Conservation (phyloP, 2,329 filamentous ascomycete genomes). For the Sporothrix curviconia region DNA sequence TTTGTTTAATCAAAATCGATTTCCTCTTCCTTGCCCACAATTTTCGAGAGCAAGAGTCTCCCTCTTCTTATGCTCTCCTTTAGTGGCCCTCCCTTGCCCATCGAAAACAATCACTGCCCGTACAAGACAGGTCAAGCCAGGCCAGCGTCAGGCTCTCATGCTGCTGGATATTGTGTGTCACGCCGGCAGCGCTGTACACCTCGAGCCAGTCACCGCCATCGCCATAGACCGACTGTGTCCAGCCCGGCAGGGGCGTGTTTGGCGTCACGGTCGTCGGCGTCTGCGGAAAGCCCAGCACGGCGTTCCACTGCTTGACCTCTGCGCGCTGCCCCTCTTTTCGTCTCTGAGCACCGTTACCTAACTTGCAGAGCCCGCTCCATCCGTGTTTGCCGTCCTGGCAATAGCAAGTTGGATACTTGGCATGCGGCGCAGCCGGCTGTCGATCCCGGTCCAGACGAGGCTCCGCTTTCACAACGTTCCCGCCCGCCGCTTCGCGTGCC, state of each 20-base stretch:
- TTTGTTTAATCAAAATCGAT: neutral
- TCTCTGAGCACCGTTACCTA: too few relatives aligned
- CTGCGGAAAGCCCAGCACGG: slow-evolving; percentile 30
- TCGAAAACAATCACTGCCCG: slow-evolving; percentile 27
- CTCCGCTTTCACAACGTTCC: too few relatives aligned
- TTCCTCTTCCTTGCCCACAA: neutral
- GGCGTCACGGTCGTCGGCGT: slow-evolving; percentile 24
- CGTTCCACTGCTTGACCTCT: slow-evolving; percentile 48
- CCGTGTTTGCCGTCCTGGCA: too few relatives aligned
- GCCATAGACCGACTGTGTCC: slow-evolving; percentile 34
- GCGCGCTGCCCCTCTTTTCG: too few relatives aligned
- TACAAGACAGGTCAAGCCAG: slow-evolving; percentile 33
- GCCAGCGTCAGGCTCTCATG: slow-evolving; percentile 32
- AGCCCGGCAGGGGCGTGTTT: slow-evolving; percentile 30
- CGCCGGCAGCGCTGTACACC: slow-evolving; percentile 33
- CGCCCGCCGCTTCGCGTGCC: too few relatives aligned
- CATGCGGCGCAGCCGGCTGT: too few relatives aligned
- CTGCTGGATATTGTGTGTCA: slow-evolving; percentile 34
- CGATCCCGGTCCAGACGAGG: too few relatives aligned
- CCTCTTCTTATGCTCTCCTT: too few relatives aligned
- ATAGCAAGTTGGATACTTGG: too few relatives aligned
- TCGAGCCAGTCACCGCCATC: slow-evolving; percentile 32
- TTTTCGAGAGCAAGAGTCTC: too few relatives aligned
- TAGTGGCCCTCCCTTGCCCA: slow-evolving; percentile 33
- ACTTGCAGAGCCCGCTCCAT: too few relatives aligned